phyloP scores from a whole-genome alignment of 2,329 filamentous ascomycete genomes.

The Herpotrichia juniperi region DNA sequence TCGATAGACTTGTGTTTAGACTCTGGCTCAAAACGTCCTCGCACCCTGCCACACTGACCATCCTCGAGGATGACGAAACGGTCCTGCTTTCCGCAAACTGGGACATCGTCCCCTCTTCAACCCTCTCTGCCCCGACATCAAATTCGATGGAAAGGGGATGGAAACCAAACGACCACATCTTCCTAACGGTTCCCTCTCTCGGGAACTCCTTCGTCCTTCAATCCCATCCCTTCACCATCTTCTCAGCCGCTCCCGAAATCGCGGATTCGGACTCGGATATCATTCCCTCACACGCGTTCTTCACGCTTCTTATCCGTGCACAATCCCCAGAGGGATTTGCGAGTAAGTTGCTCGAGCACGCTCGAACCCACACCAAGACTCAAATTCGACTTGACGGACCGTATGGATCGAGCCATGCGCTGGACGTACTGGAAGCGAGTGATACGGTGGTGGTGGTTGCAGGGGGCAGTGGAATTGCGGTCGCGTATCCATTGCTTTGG shows the following conservation, averaged over 20 bases:
- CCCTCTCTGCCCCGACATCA: constrained; percentile 19
- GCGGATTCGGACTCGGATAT: constrained; percentile 6
- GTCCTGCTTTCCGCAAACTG: constrained; percentile 56
- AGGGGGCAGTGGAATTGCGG: constrained; percentile 69
- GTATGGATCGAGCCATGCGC: constrained; percentile 65
- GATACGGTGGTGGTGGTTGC: constrained; percentile 63
- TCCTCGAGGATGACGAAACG: constrained; percentile 65
- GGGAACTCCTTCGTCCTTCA: constrained; percentile 61
- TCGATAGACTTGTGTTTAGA: constrained; percentile 65
- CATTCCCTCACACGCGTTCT: constrained; percentile 53
- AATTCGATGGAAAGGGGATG: constrained; percentile 58
- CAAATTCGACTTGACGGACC: constrained; percentile 66
- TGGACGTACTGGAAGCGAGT: constrained; percentile 59
- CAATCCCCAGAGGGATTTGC: constrained; percentile 63
- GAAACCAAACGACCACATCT: constrained; percentile 68
- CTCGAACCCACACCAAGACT: constrained; percentile 51
- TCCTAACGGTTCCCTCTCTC: constrained; percentile 64
- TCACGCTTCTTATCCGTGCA: constrained; percentile 65
- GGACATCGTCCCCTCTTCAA: constrained; percentile 29
- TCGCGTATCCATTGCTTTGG: constrained; percentile 66
- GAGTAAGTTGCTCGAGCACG: constrained; percentile 59
- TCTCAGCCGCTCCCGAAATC: constrained; percentile 61
- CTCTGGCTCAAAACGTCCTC: constrained; percentile 58
- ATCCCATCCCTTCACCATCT: constrained; percentile 71
- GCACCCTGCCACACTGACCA: constrained; percentile 56